A percentile compares a stretch with the other conserved stretches of the same genome.
phyloP scores from a whole-genome alignment of 75 land plant genomes.

The Pseudotsuga menziesii region DNA sequence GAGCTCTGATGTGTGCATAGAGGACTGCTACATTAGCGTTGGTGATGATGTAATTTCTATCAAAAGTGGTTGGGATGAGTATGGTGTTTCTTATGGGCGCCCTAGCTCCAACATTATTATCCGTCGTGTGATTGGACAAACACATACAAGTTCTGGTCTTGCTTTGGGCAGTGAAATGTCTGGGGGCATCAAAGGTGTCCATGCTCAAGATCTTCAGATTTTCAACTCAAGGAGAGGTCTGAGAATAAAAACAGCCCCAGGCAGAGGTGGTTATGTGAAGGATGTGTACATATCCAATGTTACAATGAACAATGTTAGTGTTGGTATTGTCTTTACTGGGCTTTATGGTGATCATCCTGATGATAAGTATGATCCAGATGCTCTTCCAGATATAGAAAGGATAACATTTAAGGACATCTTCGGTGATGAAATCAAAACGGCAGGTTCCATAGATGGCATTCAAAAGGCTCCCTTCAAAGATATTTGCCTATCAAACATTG shows the following conservation, averaged over 20 bases:
- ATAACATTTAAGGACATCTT: conserved; percentile 54
- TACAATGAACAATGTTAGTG: conserved; percentile 20
- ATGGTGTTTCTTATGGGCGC: conserved; percentile 67
- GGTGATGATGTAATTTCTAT: conserved; percentile 75
- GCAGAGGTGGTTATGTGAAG: conserved; percentile 40
- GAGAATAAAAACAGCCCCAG: conserved; percentile 30
- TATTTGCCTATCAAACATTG: conserved; percentile 60
- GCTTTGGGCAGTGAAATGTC: conserved; percentile 58
- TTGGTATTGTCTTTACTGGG: conserved; percentile 25
- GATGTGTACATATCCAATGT: conserved; percentile 27
- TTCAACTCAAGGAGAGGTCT: conserved; percentile 29
- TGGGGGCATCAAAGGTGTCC: conserved; percentile 36
- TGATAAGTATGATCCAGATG: conserved; percentile 67
- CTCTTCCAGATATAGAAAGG: conserved; percentile 50
- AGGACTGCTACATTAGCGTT: conserved; percentile 67
- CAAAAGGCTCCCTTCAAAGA: conserved; percentile 38
- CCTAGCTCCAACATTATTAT: conserved; percentile 74
- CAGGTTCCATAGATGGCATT: conserved; percentile 68
- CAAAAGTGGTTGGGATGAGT: conserved; percentile 93
- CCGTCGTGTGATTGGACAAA: conserved; percentile 33
- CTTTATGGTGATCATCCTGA: conserved; percentile 75
- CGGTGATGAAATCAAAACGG: conserved; percentile 54
- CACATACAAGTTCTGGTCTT: conserved; percentile 46
- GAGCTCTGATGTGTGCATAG: conserved; percentile 62
- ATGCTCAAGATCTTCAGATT: conserved; percentile 28